Base-by-base conservation (phyloP, 1,139 yeast species). In the Wickerhamomyces sp. region DNA sequence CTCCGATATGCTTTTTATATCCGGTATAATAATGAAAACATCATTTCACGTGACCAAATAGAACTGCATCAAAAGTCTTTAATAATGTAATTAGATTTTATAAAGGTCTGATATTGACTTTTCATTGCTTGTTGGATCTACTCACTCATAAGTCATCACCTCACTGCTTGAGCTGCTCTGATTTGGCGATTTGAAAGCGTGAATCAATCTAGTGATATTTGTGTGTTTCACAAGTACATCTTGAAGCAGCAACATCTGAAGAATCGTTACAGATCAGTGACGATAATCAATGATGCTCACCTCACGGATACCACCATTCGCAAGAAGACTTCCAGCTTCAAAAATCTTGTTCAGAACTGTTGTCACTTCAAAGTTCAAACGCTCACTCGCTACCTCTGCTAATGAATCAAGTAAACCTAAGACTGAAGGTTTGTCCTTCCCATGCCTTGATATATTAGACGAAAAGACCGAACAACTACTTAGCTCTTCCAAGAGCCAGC, bases 391-490 rank as follows among this genome's bases (percentile, higher is more conserved):
- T 20, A 19, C 16, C 6, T 7, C 34, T 22, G 25, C 22, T 20
- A 9, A 18, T 14, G 14, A 8, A 16, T 5, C 28, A 7, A 30
- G 15, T 35, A 24, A 20, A 36, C 51, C 3, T 44, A 52, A 2
- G 56, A 56, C 36, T 58, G 59, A 14, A 30, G 58, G 60, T 45
- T 67, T 87, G 72, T 63, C 81, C 2, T 90, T 89, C 58, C 97
- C 97, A 3, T 89, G 97, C 57, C 68, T 89, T 32, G 97, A 90
- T 60, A 78, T 73, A 50, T 65, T 83, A 29, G 95, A 88, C 49
- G 67, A 73, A 42, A 74, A 79, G 51, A 73, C 78, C 2, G 70
- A 74, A 43, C 60, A 65, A 20, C 59, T 79, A 24, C 63, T 68
- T 18, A 12, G 14, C n/a, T 49, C 54, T 27, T 51, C 28, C 5